Evolutionary conservation across 495 filamentous ascomycete species (phyloP).

Genomic region (Staphylotrichum longicolle): DNA sequence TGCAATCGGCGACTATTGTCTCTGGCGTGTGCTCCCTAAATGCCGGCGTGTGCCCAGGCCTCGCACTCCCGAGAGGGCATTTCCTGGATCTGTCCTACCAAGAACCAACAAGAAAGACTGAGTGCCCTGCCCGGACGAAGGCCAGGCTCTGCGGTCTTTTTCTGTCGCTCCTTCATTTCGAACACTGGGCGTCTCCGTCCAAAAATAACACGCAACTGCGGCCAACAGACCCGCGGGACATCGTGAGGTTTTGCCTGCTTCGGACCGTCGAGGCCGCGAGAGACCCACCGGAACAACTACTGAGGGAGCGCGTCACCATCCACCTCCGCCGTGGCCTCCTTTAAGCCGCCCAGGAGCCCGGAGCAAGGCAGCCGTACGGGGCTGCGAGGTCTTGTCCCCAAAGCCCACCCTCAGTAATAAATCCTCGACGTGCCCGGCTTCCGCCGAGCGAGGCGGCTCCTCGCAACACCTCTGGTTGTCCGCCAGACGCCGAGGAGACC

Average conservation of each 20-base stretch:
- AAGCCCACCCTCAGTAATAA: neutral
- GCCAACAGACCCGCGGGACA: slow-evolving; percentile 13
- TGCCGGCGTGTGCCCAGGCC: neutral
- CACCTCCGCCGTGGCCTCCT: neutral
- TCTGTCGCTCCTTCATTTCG: slow-evolving; percentile 1
- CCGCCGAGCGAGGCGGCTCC: neutral
- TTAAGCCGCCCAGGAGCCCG: neutral
- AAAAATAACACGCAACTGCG: slow-evolving; percentile 8
- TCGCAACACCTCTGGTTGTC: neutral
- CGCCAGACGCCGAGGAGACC: slow-evolving; percentile 1
- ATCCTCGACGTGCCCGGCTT: neutral
- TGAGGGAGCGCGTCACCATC: neutral
- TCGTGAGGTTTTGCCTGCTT: slow-evolving; percentile 6
- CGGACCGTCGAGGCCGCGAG: slow-evolving; percentile 15
- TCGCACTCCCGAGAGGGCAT: neutral
- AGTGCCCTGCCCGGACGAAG: neutral
- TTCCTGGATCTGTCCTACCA: slow-evolving; percentile 10
- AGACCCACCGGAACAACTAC: slow-evolving; percentile 7
- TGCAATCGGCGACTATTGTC: slow-evolving; percentile 9
- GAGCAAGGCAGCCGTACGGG: slow-evolving; percentile 9
- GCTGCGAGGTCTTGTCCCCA: neutral
- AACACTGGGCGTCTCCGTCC: neutral
- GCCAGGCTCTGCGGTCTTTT: slow-evolving; percentile 3
- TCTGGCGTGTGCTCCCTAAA: neutral
- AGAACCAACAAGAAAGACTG: neutral